These are phyloP conservation scores for Mycena venus DNA, from an alignment of 768 basidiomycete species.

Conservation along the genomic window DNA sequence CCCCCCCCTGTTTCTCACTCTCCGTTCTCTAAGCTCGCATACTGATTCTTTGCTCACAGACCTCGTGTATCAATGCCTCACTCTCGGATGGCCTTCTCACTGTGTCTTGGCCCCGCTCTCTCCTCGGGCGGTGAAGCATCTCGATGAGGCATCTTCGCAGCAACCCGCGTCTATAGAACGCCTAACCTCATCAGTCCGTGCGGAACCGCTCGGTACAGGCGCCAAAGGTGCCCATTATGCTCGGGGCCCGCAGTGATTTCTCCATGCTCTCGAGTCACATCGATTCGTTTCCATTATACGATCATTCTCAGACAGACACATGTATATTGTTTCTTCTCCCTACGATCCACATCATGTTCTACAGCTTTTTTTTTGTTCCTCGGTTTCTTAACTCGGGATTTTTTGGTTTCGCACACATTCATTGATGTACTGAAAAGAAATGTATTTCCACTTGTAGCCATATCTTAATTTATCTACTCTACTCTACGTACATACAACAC, in stretches of 20 bases:
- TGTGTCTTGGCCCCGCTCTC: slow-evolving; percentile 56
- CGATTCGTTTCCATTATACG: neutral
- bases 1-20: slow-evolving; percentile 7
- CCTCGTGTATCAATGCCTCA: slow-evolving; percentile 50
- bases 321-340: neutral
- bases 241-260: neutral
- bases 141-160: neutral
- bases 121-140: neutral
- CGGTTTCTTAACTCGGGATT: neutral
- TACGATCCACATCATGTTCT: neutral
- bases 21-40: neutral
- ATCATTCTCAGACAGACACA: neutral
- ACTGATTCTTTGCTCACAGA: slow-evolving; percentile 47
- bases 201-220: slow-evolving; percentile 14
- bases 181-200: slow-evolving; percentile 30
- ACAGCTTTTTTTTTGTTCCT: neutral
- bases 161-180: slow-evolving; percentile 13
- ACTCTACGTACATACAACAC: neutral
- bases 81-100: slow-evolving; percentile 57
- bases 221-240: neutral
- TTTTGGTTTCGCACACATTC: neutral
- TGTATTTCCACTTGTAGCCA: slow-evolving; percentile 18
- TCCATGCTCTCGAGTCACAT: slow-evolving; percentile 11
- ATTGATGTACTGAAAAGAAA: neutral
- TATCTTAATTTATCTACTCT: slow-evolving; percentile 17